Evolutionary conservation across 192 early-diverging fungal species (phyloP).

Genomic region (Coemansia reversa): DNA sequence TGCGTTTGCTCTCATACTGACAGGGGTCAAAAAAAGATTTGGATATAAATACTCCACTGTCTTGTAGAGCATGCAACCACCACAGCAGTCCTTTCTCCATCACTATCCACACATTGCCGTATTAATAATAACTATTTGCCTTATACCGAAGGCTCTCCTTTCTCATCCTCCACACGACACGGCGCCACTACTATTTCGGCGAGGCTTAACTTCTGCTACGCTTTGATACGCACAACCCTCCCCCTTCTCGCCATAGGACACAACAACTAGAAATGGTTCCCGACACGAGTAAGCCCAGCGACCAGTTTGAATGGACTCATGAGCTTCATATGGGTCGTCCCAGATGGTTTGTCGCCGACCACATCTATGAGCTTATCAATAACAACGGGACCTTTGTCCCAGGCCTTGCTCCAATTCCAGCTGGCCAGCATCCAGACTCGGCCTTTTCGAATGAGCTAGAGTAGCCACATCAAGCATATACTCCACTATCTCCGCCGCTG

Average conservation of each 20-base stretch:
- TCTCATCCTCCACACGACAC: too few species aligned
- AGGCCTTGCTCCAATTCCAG: constrained; percentile 48
- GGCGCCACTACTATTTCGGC: too few species aligned
- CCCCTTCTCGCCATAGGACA: not conserved
- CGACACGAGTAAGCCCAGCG: constrained; percentile 52
- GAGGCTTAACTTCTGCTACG: too few species aligned
- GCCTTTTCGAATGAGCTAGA: constrained; percentile 49
- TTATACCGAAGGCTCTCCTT: too few species aligned
- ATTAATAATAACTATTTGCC: too few species aligned
- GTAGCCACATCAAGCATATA: not conserved
- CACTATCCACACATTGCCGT: too few species aligned
- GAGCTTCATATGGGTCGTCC: constrained; percentile 51
- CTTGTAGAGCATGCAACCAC: too few species aligned
- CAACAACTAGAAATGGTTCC: constrained; percentile 35
- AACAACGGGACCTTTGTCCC: constrained; percentile 42
- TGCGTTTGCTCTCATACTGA: not conserved
- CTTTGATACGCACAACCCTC: too few species aligned
- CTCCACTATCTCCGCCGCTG: too few species aligned
- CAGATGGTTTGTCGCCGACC: constrained; percentile 55
- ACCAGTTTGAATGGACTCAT: constrained; percentile 56
- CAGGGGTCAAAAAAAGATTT: not conserved
- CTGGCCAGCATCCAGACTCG: constrained; percentile 51
- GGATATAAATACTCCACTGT: too few species aligned
- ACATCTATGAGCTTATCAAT: constrained; percentile 53
- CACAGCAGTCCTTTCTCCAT: too few species aligned